phyloP scores from a whole-genome alignment of 495 filamentous ascomycete species.

The Patellaria atrata region DNA sequence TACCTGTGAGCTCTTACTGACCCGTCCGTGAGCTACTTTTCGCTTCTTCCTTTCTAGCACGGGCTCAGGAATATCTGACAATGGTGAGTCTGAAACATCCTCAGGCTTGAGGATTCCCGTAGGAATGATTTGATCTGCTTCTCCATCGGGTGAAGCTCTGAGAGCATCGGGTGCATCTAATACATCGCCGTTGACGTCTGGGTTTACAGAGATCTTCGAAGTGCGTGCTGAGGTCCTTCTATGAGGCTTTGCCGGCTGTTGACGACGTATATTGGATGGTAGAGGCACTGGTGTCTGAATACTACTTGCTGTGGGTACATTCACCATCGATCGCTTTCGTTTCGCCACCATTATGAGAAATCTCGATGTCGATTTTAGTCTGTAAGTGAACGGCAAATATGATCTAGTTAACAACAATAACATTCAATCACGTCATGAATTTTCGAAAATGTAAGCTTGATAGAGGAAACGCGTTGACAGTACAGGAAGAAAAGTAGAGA shows the following conservation, averaged over 20 bases:
- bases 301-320: conserved; percentile 1
- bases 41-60: conserved; percentile 1
- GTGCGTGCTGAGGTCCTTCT: conserved; percentile 7
- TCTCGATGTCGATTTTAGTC: too few relatives aligned
- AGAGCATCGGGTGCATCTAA: conserved; percentile 11
- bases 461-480: too few relatives aligned
- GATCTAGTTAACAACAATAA: too few relatives aligned
- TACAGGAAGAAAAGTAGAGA: too few relatives aligned
- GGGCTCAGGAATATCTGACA: conserved; percentile 1
- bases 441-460: too few relatives aligned
- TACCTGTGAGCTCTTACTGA: not conserved
- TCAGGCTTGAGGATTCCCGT: conserved; percentile 1
- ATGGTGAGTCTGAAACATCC: conserved; percentile 1
- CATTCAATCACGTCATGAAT: too few relatives aligned
- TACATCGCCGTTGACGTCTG: conserved; percentile 12
- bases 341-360: too few relatives aligned
- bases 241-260: conserved; percentile 6
- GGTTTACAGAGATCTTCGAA: conserved; percentile 4
- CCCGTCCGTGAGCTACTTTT: not conserved
- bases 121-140: conserved; percentile 2
- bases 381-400: too few relatives aligned
- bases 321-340: conserved; percentile 16
- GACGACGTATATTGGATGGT: conserved; percentile 8
- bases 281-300: conserved; percentile 5
- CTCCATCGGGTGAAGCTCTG: conserved; percentile 14